Evolutionary conservation across 2,329 filamentous ascomycete species (phyloP).

Genomic region (Ophiocordyceps camponoti-saundersi): DNA sequence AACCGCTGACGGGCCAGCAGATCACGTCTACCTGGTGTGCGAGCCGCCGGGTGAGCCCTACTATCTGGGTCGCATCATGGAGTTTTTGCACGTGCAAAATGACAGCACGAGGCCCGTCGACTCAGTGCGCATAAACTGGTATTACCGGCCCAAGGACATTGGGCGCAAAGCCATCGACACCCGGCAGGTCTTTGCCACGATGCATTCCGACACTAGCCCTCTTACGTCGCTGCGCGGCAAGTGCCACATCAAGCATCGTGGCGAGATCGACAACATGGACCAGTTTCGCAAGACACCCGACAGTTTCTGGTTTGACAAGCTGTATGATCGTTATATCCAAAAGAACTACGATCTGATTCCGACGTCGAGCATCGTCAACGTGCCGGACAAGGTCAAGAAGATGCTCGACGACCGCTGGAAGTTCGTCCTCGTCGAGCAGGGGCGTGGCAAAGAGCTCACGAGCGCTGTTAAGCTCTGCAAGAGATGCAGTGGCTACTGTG

Average conservation of each 20-base stretch:
- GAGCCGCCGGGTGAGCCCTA: slow-evolving; percentile 96
- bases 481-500: slow-evolving; percentile 78
- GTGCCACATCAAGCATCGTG: slow-evolving; percentile 77
- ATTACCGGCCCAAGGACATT: slow-evolving; percentile 91
- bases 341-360: slow-evolving; percentile 96
- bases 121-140: slow-evolving; percentile 90
- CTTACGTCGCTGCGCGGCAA: slow-evolving; percentile 85
- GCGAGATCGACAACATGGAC: slow-evolving; percentile 69
- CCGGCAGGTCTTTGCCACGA: slow-evolving; percentile 82
- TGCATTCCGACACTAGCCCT: slow-evolving; percentile 95
- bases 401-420: slow-evolving; percentile 94
- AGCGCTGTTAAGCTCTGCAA: slow-evolving; percentile 94
- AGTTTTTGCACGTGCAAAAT: slow-evolving; percentile 76
- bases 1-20: slow-evolving; percentile 24
- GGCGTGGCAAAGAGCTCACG: slow-evolving; percentile 85
- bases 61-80: slow-evolving; percentile 95
- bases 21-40: slow-evolving; percentile 87
- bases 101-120: slow-evolving; percentile 60
- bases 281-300: slow-evolving; percentile 73
- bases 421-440: slow-evolving; percentile 86
- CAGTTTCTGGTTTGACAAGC: slow-evolving; percentile 91
- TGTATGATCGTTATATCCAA: slow-evolving; percentile 96
- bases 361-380: slow-evolving; percentile 83
- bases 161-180: slow-evolving; percentile 83
- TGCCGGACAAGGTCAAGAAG: slow-evolving; percentile 86